Evolutionary conservation across 306 rosid species (phyloP).

Genomic region (Canavalia ensiformis): DNA sequence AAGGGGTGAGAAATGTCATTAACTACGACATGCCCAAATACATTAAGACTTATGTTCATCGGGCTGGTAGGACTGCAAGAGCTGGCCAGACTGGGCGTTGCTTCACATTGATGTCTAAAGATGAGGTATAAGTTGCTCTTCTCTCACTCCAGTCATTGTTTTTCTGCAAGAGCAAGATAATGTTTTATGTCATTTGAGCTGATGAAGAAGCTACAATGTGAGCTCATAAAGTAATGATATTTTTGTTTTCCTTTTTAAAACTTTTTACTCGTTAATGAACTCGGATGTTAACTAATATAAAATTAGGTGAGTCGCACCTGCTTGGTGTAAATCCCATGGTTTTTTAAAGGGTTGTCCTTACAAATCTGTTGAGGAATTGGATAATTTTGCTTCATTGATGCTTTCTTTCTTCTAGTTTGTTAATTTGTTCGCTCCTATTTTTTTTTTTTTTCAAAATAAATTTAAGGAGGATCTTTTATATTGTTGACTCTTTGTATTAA

Average conservation of each 20-base stretch:
- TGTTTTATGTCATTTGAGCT: constrained; percentile 16
- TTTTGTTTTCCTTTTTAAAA: background rate
- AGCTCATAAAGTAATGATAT: background rate
- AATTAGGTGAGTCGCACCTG: background rate
- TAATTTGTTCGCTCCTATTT: background rate
- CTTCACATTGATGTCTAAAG: constrained; percentile 78
- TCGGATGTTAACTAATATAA: constrained; percentile 14
- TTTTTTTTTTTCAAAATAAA: background rate
- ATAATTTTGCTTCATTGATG: background rate
- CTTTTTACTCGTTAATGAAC: constrained; percentile 17
- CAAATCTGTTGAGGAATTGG: background rate
- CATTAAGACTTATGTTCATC: constrained; percentile 89
- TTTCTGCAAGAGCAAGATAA: constrained; percentile 25
- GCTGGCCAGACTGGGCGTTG: constrained; percentile 90
- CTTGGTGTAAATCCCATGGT: background rate
- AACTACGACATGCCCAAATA: constrained; percentile 85
- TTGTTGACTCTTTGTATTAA: background rate
- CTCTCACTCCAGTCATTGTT: constrained; percentile 23
- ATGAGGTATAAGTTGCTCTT: constrained; percentile 70
- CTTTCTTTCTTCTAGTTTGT: background rate
- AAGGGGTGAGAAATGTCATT: constrained; percentile 85
- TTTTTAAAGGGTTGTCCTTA: constrained; percentile 4
- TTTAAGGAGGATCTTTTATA: background rate
- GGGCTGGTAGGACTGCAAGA: constrained; percentile 97
- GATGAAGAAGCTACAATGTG: constrained; percentile 10